Evolutionary conservation across 257 asterid genomes (phyloP), one percentile per base, ranked within the genome.

Genomic region (Nicotiana benthamiana): DNA sequence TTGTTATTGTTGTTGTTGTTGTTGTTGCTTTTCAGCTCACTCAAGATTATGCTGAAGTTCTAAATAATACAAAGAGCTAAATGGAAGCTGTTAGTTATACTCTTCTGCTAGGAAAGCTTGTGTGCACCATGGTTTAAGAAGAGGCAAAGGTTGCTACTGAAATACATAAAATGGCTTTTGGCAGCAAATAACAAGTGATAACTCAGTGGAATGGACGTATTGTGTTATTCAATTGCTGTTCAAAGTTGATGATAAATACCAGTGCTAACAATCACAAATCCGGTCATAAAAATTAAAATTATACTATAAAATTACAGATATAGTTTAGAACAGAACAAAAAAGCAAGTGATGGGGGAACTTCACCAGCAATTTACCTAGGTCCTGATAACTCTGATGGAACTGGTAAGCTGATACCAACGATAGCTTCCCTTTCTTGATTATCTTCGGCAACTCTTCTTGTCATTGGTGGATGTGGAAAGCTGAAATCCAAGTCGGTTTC

Each of bases 401-500:
- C n/a, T 22, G 53, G 30, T 4, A 72, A 32, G 40, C 80, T 56
- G 2, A 27, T 43, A 57, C 40, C 20, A 63, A 63, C 67, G 1
- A 10, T 36, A 17, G 12, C 26, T 43, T 67, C 36, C 28, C 24
- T 52, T 51, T 80, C 53, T 32, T 28, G 13, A 62, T 36, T 28
- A 17, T n/a, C 10, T 52, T n/a, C 26, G 6, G 30, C 20, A 16
- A 20, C 3, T 65, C 32, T 79, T 52, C 56, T 83, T 0, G 3
- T 62, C 11, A 11, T 15, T 8, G 75, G 53, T 61, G 83, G 10
- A 10, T 30, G 22, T 6, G 51, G 5, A 2, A 66, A 82, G 27
- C 13, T 65, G 57, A 52, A 81, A 11, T 81, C 80, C 20, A 81
- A 32, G 65, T 57, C 22, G 51, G 84, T 72, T 66, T 83, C 83